A percentile compares a stretch with the other conserved stretches of the same genome.
Evolutionary conservation across 1,139 yeast species (phyloP).

Genomic region (Geotrichum restrictum): DNA sequence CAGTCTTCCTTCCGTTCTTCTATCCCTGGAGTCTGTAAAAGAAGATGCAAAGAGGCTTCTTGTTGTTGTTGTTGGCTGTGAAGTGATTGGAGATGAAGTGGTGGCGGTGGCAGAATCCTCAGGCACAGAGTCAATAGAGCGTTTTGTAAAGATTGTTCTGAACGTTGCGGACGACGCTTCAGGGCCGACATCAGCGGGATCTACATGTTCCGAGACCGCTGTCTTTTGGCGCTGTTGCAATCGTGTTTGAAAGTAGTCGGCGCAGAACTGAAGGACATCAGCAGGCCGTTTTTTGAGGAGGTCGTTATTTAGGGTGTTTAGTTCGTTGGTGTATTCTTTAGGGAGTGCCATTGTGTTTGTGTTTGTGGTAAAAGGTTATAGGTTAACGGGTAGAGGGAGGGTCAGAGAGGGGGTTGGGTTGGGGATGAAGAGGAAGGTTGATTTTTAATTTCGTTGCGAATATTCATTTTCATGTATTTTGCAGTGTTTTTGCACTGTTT

Average conservation of each 20-base stretch:
- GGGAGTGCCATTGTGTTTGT: constrained; percentile 36
- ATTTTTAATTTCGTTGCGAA: too few relatives aligned
- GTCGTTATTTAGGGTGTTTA: constrained; percentile 61
- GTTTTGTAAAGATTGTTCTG: constrained; percentile 1
- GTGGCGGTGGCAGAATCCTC: not conserved
- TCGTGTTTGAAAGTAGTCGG: constrained; percentile 59
- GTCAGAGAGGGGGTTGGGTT: too few relatives aligned
- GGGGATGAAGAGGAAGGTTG: too few relatives aligned
- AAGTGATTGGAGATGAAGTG: too few relatives aligned
- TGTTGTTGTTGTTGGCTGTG: not conserved
- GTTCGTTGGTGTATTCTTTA: constrained; percentile 48
- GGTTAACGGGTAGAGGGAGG: not conserved
- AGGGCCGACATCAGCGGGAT: constrained; percentile 11
- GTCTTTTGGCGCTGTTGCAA: constrained; percentile 44
- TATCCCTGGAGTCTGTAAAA: constrained; percentile 28
- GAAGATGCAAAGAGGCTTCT: constrained; percentile 7
- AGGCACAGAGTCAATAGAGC: not conserved
- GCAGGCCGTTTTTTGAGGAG: constrained; percentile 59
- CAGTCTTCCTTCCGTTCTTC: constrained; percentile 28
- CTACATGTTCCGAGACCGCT: constrained; percentile 5
- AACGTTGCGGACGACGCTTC: not conserved
- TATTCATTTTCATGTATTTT: too few relatives aligned
- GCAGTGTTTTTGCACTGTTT: too few relatives aligned
- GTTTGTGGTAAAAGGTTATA: too few relatives aligned
- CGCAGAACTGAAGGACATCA: constrained; percentile 67